Evolutionary conservation across 2,329 filamentous ascomycete genomes (phyloP), one percentile per base, ranked within the genome.

Genomic region (Exophiala mesophila): DNA sequence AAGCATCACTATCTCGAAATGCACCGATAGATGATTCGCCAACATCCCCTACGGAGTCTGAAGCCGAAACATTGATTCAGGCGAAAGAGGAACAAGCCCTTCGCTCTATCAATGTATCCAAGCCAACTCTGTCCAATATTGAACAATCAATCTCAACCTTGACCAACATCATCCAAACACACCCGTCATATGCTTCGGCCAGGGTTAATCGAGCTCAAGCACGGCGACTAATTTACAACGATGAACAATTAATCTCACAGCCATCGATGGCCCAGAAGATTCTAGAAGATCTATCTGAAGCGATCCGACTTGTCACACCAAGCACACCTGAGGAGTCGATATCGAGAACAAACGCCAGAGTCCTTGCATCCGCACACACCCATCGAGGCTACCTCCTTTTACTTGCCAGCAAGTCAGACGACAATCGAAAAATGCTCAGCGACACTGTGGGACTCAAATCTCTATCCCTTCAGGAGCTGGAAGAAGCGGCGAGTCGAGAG

Each of bases 121-220:
- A 44, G 19, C 53, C 50, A 30, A 49, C 57, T 10, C 41, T 18
- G 10, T 47, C 55, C 20, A 54, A 50, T 3, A 56, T 69, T 29
- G 36, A 60, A 16, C 51, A 55, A 3, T 59, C 65, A 4, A 58
- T 71, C 13, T 39, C 54, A 3, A 58, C 63, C 8, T 56, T 78
- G 6, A 61, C 67, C 23, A 49, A 51, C 2, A 60, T 78, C 4
- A 65, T 77, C 36, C 37, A 48, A 0, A 42, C 62, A 8, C 48
- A 70, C 12, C 70, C 72, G 3, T 57, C 59, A 5, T 80, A 78
- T 47, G 71, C 76, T 2, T 71, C 73, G 5, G 72, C 72, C 8
- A 72, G 73, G 42, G 66, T 71, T 36, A 79, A 80, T 49, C 69
- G 74, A 31, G 77, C 77, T 2, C 76, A 79, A 59, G 59, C 65